Percentiles rank a stretch among this genome's conserved stretches.
phyloP scores from a whole-genome alignment of 306 rosid genomes.

The Vachellia collinsii region DNA sequence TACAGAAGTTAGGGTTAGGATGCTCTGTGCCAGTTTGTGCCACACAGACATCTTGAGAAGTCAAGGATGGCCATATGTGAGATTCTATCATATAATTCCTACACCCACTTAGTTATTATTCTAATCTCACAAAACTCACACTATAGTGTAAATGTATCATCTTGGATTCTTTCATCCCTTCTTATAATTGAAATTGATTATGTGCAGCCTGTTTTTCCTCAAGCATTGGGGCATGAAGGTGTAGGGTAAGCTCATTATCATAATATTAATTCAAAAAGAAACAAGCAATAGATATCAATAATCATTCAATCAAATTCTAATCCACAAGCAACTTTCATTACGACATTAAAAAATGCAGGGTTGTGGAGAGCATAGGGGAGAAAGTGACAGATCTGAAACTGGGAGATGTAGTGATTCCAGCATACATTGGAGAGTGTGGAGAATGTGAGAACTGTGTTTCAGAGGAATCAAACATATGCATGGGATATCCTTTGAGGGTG shows the following conservation, averaged over 20 bases:
- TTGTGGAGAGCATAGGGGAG: slow-evolving; percentile 15
- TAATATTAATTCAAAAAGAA: background rate
- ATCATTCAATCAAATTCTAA: background rate
- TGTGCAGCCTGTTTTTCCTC: slow-evolving; percentile 50
- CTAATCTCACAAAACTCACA: background rate
- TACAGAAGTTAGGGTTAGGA: background rate
- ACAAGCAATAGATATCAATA: background rate
- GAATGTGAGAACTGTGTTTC: background rate
- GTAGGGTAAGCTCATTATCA: slow-evolving; percentile 45
- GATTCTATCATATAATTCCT: background rate
- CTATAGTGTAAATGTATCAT: background rate
- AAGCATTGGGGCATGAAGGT: slow-evolving; percentile 69
- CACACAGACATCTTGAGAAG: background rate
- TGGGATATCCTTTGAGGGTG: background rate
- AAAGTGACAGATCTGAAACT: background rate
- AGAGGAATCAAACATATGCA: background rate
- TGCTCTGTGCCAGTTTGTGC: background rate
- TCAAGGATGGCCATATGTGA: background rate
- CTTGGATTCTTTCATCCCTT: too few species aligned
- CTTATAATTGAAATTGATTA: too few species aligned
- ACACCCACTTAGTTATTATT: background rate
- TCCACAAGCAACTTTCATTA: background rate
- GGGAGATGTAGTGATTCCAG: background rate
- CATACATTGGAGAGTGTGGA: background rate
- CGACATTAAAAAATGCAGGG: slow-evolving; percentile 6